These are phyloP conservation scores for Fusarium sp. DNA, from an alignment of 2,329 filamentous ascomycete genomes.

Conservation along the genomic window DNA sequence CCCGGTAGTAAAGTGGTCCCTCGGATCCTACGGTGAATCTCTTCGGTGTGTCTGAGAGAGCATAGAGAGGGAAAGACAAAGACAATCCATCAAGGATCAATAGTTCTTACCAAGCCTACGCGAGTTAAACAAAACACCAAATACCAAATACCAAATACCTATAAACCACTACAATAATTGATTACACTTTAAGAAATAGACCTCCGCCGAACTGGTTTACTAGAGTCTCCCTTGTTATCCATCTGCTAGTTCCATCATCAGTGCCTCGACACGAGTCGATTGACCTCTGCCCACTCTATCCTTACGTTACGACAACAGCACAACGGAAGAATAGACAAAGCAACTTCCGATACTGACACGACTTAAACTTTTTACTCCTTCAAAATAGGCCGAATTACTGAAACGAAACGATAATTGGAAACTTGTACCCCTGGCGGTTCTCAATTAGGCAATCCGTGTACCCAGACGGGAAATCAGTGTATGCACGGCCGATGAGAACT, in stretches of 20 bases:
- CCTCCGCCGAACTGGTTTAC: too few species aligned
- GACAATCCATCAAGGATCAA: background rate
- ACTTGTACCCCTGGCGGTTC: constrained; percentile 1
- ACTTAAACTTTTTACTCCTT: background rate
- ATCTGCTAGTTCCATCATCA: too few species aligned
- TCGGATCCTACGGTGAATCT: background rate
- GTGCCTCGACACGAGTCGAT: too few species aligned
- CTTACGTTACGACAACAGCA: too few species aligned
- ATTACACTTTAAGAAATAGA: too few species aligned
- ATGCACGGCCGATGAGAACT: constrained; percentile 32
- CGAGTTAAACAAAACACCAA: too few species aligned
- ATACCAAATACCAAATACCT: too few species aligned
- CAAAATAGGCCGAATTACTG: too few species aligned
- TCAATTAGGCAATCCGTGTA: constrained; percentile 45
- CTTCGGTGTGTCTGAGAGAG: too few species aligned
- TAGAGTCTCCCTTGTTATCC: too few species aligned
- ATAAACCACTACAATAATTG: too few species aligned
- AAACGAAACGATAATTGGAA: constrained; percentile 7
- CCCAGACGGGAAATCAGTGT: constrained; percentile 47
- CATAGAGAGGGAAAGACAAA: background rate
- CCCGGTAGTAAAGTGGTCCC: background rate
- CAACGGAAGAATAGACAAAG: background rate
- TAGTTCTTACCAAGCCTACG: background rate
- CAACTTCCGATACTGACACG: background rate
- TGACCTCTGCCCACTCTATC: too few species aligned